Percentiles rank a stretch among this genome's conserved stretches.
These are phyloP conservation scores for Bipolaris victoriae DNA, from an alignment of 2,329 filamentous ascomycete genomes.

Conservation along the genomic window DNA sequence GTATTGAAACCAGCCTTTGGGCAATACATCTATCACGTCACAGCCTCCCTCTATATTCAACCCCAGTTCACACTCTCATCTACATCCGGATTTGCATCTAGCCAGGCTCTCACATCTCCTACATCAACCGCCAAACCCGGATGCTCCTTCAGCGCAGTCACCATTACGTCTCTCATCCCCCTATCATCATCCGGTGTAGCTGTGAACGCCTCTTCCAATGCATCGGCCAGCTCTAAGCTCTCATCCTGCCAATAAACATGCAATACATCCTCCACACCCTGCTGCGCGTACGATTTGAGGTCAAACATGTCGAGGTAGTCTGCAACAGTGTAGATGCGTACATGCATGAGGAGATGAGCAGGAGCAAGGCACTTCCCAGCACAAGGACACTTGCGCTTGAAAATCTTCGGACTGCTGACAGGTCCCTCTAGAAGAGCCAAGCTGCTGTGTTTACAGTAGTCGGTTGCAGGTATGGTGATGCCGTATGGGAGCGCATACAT, in stretches of 20 bases:
- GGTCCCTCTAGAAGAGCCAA: background rate
- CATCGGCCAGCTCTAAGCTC: constrained; percentile 4
- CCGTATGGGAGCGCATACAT: constrained; percentile 9
- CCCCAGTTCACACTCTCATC: constrained; percentile 8
- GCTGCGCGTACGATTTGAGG: constrained; percentile 5
- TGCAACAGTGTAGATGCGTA: constrained; percentile 13
- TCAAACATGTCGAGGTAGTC: constrained; percentile 12
- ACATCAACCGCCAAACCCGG: constrained; percentile 11
- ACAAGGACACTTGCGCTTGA: constrained; percentile 10
- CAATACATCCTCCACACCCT: constrained; percentile 8
- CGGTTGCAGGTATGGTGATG: background rate
- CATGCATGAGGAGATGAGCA: constrained; percentile 10
- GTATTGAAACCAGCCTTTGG: background rate
- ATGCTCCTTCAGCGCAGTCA: background rate
- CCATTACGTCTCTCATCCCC: background rate
- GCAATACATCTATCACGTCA: background rate
- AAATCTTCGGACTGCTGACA: background rate
- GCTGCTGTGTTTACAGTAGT: constrained; percentile 12
- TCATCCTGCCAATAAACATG: constrained; percentile 18
- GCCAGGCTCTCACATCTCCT: constrained; percentile 12
- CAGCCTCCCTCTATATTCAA: background rate
- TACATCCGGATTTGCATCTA: constrained; percentile 11
- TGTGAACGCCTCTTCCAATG: constrained; percentile 11
- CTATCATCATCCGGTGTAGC: constrained; percentile 10
- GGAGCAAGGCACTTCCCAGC: constrained; percentile 5